These are phyloP conservation scores for Parathielavia appendiculata DNA, from an alignment of 495 filamentous ascomycete genomes.

Conservation along the genomic window DNA sequence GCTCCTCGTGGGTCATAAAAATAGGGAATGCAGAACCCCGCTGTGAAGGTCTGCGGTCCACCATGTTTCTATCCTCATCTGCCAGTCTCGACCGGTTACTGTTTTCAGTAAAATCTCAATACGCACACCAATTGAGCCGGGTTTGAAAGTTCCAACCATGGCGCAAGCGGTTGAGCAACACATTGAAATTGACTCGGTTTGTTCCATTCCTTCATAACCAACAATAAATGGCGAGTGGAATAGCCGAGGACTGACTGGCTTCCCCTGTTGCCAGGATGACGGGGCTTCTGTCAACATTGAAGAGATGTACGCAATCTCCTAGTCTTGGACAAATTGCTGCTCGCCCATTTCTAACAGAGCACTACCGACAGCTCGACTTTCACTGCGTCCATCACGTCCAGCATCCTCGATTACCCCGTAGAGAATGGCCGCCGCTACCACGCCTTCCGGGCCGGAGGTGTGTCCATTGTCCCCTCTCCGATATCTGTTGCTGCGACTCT, in stretches of 20 bases:
- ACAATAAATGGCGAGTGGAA: too few species aligned
- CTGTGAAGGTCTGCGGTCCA: too few species aligned
- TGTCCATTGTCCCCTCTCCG: background rate
- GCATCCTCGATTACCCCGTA: conserved; percentile 26
- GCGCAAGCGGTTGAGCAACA: background rate
- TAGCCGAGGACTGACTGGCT: background rate
- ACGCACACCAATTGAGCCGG: too few species aligned
- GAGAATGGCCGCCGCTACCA: conserved; percentile 20
- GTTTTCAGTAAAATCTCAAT: too few species aligned
- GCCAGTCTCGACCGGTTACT: too few species aligned
- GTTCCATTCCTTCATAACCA: background rate
- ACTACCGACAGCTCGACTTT: conserved; percentile 8
- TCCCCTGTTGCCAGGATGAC: background rate
- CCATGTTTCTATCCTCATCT: too few species aligned
- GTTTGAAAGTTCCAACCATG: background rate
- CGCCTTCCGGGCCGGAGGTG: conserved; percentile 15
- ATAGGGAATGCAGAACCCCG: too few species aligned
- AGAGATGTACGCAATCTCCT: conserved; percentile 2
- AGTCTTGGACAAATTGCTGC: background rate
- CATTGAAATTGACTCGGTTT: background rate
- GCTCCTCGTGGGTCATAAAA: too few species aligned
- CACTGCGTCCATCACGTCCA: conserved; percentile 11
- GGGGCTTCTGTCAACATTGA: background rate
- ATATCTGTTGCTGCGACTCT: background rate
- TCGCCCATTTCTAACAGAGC: background rate